Conservation (phyloP, 129 eudicot genomes). For the Solidago caesia region DNA sequence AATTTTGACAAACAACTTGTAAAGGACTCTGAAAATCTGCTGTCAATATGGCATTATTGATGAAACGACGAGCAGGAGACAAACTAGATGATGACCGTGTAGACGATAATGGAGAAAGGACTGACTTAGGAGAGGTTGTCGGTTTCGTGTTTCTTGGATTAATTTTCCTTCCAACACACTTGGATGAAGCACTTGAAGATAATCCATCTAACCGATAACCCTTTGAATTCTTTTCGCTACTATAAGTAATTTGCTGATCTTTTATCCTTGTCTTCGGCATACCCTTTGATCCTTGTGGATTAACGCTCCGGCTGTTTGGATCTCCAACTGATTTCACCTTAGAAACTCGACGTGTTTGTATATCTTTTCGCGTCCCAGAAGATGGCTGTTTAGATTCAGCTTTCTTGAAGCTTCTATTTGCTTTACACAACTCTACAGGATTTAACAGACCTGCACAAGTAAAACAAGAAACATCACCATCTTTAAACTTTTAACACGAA, state of each 20-base stretch:
- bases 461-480: too few relatives aligned
- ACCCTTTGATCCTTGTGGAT: neutral
- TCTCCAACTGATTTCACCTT: neutral
- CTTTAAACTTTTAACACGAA: too few relatives aligned
- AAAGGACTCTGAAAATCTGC: neutral
- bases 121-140: constrained; percentile 1
- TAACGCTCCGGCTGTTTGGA: neutral
- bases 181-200: constrained; percentile 1
- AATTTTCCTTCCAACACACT: neutral
- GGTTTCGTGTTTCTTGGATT: neutral
- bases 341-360: neutral
- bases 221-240: neutral
- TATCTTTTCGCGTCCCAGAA: neutral
- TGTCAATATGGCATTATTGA: neutral
- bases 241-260: neutral
- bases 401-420: constrained; percentile 6
- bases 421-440: neutral
- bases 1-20: neutral
- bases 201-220: neutral
- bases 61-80: neutral
- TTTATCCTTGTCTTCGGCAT: neutral
- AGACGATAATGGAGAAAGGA: constrained; percentile 9
- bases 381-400: neutral
- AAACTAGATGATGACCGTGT: constrained; percentile 14
- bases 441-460: neutral